Conservation (phyloP, 306 rosid species). For the Carpinus fangiana region DNA sequence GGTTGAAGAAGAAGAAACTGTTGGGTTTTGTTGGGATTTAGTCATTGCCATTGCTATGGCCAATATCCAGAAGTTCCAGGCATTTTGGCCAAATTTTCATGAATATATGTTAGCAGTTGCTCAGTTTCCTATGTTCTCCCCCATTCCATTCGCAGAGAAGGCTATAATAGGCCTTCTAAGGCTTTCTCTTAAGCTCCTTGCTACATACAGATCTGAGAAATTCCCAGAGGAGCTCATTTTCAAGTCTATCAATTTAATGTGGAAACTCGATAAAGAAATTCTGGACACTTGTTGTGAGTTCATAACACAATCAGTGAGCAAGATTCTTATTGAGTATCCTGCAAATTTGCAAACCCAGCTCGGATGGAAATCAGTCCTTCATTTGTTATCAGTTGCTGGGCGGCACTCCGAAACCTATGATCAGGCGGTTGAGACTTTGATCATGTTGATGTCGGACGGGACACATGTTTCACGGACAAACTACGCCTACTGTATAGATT, state of each 20-base stretch:
- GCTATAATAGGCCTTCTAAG: constrained; percentile 64
- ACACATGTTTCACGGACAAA: constrained; percentile 46
- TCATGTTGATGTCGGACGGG: constrained; percentile 59
- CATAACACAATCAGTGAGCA: constrained; percentile 56
- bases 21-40: constrained; percentile 92
- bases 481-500: constrained; percentile 66
- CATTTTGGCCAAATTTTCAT: constrained; percentile 75
- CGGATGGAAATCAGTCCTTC: constrained; percentile 83
- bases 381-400: constrained; percentile 69
- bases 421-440: constrained; percentile 64
- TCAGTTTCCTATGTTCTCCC: constrained; percentile 84
- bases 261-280: constrained; percentile 89
- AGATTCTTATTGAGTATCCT: constrained; percentile 56
- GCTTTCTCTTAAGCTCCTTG: constrained; percentile 59
- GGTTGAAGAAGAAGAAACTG: constrained; percentile 87
- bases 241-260: constrained; percentile 84
- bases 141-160: constrained; percentile 82
- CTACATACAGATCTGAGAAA: constrained; percentile 51
- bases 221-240: constrained; percentile 71
- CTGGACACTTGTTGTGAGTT: constrained; percentile 65
- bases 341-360: constrained; percentile 69
- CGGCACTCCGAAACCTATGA: constrained; percentile 72
- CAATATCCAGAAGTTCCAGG: constrained; percentile 58
- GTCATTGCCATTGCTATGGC: constrained; percentile 54
- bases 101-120: constrained; percentile 67